Percentiles rank a stretch among this genome's conserved stretches.
Evolutionary conservation across 345 rosid species (phyloP).

Genomic region (Isatis tinctoria): DNA sequence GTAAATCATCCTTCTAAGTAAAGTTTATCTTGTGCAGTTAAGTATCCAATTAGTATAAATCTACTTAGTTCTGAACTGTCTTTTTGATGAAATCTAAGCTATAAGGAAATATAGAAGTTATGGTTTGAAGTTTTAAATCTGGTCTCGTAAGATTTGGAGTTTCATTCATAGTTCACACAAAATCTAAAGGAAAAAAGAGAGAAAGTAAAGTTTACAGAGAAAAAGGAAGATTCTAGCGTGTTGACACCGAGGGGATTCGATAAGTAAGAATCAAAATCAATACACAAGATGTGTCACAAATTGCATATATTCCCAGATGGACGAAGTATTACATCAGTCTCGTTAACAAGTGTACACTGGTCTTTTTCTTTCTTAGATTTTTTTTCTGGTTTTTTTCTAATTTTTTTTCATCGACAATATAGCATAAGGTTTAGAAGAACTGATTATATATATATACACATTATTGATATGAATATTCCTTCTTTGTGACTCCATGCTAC

Average conservation of each 20-base stretch:
- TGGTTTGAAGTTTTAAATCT: background rate
- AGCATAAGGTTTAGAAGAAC: background rate
- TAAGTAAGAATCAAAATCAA: conserved; percentile 48
- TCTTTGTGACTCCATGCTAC: background rate
- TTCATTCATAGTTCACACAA: background rate
- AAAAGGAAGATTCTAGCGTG: conserved; percentile 33
- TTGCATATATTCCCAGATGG: conserved; percentile 32
- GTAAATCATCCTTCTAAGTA: background rate
- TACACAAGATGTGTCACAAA: conserved; percentile 20
- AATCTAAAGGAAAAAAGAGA: background rate
- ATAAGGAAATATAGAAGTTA: background rate
- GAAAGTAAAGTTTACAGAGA: background rate
- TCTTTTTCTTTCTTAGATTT: background rate
- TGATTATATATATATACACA: background rate
- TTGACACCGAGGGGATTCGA: conserved; percentile 36
- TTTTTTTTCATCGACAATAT: background rate
- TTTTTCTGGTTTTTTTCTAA: background rate
- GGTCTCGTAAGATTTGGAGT: background rate
- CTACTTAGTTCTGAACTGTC: background rate
- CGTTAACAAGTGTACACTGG: conserved; percentile 13
- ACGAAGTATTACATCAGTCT: conserved; percentile 21
- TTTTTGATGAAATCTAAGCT: background rate
- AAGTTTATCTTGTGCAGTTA: background rate
- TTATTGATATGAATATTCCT: conserved; percentile 16
- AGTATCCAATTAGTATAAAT: background rate